These are phyloP conservation scores for Botryotinia calthae DNA, from an alignment of 2,329 filamentous ascomycete genomes.

Conservation along the genomic window DNA sequence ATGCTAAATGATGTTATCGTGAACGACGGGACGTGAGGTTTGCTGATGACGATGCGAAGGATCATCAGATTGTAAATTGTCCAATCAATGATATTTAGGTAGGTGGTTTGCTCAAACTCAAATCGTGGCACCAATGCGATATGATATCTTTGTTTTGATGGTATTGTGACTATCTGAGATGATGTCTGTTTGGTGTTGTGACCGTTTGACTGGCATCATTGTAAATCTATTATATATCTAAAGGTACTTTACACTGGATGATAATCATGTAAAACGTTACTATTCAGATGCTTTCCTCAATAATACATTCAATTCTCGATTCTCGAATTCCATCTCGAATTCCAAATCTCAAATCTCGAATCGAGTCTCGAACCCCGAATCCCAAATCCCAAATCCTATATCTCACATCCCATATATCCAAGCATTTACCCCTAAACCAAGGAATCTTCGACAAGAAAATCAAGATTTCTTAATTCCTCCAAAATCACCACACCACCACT, in stretches of 20 bases:
- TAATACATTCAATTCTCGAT: no score
- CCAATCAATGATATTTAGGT: neutral
- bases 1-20: no score
- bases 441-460: neutral
- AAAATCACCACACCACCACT: neutral
- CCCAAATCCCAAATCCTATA: no score
- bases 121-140: neutral
- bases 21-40: neutral
- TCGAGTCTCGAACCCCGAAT: no score
- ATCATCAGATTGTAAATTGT: neutral
- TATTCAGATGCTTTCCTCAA: neutral
- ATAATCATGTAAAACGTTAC: neutral
- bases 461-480: neutral
- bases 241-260: neutral
- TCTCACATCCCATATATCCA: neutral
- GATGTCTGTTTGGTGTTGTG: no score
- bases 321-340: no score
- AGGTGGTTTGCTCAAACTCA: neutral
- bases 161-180: neutral
- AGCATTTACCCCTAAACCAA: neutral
- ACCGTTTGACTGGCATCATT: neutral
- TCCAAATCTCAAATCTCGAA: no score
- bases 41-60: neutral
- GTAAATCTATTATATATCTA: neutral
- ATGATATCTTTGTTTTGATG: neutral